phyloP scores from a whole-genome alignment of 345 rosid genomes.

The Clarkia xantiana region DNA sequence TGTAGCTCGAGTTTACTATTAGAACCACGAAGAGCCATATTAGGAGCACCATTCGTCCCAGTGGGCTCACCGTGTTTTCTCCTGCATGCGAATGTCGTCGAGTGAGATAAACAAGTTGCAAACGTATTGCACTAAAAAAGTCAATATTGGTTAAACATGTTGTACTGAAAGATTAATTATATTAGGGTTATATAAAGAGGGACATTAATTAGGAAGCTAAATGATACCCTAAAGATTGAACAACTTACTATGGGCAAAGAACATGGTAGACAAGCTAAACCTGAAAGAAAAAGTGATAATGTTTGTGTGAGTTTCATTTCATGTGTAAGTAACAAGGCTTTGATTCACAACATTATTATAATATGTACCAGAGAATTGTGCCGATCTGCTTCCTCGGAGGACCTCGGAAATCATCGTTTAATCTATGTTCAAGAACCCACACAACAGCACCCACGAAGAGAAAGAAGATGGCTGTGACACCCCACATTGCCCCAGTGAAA shows the following conservation, averaged over 20 bases:
- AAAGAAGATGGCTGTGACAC: constrained; percentile 52
- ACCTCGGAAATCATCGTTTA: constrained; percentile 82
- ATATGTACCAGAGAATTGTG: constrained; percentile 65
- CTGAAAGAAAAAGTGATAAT: constrained; percentile 25
- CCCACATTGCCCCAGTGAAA: constrained; percentile 78
- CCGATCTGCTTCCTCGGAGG: constrained; percentile 59
- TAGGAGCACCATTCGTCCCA: constrained; percentile 62
- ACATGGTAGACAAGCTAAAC: constrained; percentile 85
- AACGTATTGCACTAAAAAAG: too few relatives aligned
- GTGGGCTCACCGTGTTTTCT: constrained; percentile 73
- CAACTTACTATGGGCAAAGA: constrained; percentile 72
- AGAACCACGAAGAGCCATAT: constrained; percentile 86
- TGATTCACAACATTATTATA: too few relatives aligned
- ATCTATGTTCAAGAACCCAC: constrained; percentile 87
- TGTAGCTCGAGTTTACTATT: constrained; percentile 85
- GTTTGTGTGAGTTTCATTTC: too few relatives aligned
- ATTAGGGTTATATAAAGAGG: too few relatives aligned
- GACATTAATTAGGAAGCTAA: too few relatives aligned
- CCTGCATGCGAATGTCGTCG: too few relatives aligned
- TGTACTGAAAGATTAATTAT: too few relatives aligned
- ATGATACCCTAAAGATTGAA: too few relatives aligned
- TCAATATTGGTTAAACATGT: too few relatives aligned
- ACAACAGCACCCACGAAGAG: constrained; percentile 66
- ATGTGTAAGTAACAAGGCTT: too few relatives aligned
- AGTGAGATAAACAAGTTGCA: too few relatives aligned